phyloP scores from a whole-genome alignment of 2,329 filamentous ascomycete species.

The Boeremia lycopersici region DNA sequence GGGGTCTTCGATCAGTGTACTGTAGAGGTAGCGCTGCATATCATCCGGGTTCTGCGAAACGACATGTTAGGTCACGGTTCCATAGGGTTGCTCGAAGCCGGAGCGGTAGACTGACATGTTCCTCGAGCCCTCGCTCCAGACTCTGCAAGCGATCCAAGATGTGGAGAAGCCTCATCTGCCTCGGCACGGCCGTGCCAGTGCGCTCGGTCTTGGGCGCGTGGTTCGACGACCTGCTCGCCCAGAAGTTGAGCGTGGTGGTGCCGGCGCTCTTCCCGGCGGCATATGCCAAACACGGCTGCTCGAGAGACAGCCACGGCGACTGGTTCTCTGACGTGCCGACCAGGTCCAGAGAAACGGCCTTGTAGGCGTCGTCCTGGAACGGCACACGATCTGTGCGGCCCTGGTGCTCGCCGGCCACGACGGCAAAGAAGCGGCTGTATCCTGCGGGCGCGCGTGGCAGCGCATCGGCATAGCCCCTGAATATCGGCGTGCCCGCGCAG shows the following conservation, averaged over 20 bases:
- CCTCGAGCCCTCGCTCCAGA: slow-evolving; percentile 50
- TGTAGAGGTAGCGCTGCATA: slow-evolving; percentile 67
- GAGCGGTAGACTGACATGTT: slow-evolving; percentile 47
- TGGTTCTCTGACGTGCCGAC: slow-evolving; percentile 42
- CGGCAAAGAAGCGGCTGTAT: slow-evolving; percentile 49
- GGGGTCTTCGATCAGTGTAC: slow-evolving; percentile 69
- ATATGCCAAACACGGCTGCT: slow-evolving; percentile 75
- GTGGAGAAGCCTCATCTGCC: slow-evolving; percentile 62
- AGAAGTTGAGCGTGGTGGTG: slow-evolving; percentile 74
- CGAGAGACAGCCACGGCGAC: slow-evolving; percentile 71
- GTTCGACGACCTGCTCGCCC: slow-evolving; percentile 65
- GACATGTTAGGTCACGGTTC: slow-evolving; percentile 39
- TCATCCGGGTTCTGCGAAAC: slow-evolving; percentile 46
- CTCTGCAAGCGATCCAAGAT: slow-evolving; percentile 52
- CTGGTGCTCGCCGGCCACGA: slow-evolving; percentile 48
- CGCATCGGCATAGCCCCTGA: slow-evolving; percentile 48
- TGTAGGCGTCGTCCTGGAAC: slow-evolving; percentile 44
- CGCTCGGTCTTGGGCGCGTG: slow-evolving; percentile 63
- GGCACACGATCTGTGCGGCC: slow-evolving; percentile 47
- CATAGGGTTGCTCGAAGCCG: slow-evolving; percentile 7
- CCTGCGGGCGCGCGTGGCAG: slow-evolving; percentile 45
- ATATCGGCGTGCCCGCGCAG: slow-evolving; percentile 46
- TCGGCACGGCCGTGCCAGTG: slow-evolving; percentile 64
- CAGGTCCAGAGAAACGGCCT: slow-evolving; percentile 48
- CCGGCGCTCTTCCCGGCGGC: slow-evolving; percentile 70